Percentiles rank a stretch among this genome's conserved stretches.
phyloP scores from a whole-genome alignment of 179 eudicot species.

The Monotropa hypopitys region DNA sequence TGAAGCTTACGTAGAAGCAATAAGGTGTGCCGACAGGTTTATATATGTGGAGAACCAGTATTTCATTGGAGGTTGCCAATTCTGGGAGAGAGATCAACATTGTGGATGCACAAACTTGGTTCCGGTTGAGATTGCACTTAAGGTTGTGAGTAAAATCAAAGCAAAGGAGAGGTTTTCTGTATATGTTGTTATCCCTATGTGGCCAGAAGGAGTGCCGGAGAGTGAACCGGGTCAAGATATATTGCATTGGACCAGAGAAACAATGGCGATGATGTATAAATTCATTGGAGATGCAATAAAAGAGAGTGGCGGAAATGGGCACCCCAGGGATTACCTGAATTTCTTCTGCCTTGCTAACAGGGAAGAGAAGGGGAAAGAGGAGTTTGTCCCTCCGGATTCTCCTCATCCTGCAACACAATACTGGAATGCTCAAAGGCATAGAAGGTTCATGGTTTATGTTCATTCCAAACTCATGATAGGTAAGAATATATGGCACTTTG shows the following conservation, averaged over 20 bases:
- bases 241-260: constrained; percentile 77
- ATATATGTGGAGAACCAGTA: constrained; percentile 89
- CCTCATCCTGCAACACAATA: constrained; percentile 66
- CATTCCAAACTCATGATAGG: constrained; percentile 99
- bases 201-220: constrained; percentile 94
- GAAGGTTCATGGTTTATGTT: constrained; percentile 93
- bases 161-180: constrained; percentile 67
- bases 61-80: constrained; percentile 69
- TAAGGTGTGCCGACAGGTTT: constrained; percentile 67
- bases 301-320: constrained; percentile 42
- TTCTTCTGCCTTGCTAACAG: constrained; percentile 94
- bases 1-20: constrained; percentile 77
- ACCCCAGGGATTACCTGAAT: constrained; percentile 74
- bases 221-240: constrained; percentile 75
- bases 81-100: constrained; percentile 64
- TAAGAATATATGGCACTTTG: constrained; percentile 17
- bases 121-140: constrained; percentile 82
- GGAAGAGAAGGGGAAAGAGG: constrained; percentile 49
- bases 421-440: constrained; percentile 59
- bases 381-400: constrained; percentile 55
- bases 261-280: constrained; percentile 81
- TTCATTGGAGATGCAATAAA: constrained; percentile 57
- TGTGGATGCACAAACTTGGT: constrained; percentile 71
- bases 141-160: constrained; percentile 57
- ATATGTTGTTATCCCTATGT: constrained; percentile 82